A percentile compares a stretch with the other conserved stretches of the same genome.
Conservation (phyloP, 345 rosid genomes). For the Eucalyptus guilfoylei region DNA sequence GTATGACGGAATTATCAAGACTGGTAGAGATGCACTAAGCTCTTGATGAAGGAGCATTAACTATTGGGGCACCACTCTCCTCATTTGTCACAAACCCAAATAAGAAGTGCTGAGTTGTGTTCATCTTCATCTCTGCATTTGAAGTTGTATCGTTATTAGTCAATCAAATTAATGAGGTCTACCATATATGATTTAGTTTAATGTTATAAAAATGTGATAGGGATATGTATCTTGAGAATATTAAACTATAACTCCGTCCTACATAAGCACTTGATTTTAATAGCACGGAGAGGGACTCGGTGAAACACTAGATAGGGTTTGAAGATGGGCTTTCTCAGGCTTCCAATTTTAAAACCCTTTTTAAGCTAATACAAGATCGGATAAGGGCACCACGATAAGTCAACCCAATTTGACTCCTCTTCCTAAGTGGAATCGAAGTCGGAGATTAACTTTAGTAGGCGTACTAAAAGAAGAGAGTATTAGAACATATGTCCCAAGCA, state of each 20-base stretch:
- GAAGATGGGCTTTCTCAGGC: not conserved
- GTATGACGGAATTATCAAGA: not conserved
- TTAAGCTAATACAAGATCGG: not conserved
- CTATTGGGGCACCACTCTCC: not conserved
- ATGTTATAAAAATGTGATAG: not conserved
- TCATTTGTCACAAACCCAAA: not conserved
- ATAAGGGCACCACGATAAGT: not conserved
- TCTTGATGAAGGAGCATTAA: not conserved
- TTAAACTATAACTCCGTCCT: fast-evolving
- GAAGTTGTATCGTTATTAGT: not conserved
- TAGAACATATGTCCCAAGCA: not conserved
- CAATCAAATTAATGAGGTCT: not conserved
- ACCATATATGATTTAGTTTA: not conserved
- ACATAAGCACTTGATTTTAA: not conserved
- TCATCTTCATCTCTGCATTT: not conserved
- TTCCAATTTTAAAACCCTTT: not conserved
- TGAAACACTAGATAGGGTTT: not conserved
- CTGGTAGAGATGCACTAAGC: not conserved
- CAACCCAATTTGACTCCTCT: not conserved
- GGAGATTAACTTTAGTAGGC: not conserved
- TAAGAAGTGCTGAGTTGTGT: not conserved
- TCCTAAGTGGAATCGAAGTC: not conserved
- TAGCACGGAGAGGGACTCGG: not conserved
- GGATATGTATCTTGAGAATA: not conserved
- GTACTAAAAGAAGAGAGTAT: not conserved